These are phyloP conservation scores for Zea luxurians DNA, from an alignment of 176 grass and related monocot species.

Conservation along the genomic window DNA sequence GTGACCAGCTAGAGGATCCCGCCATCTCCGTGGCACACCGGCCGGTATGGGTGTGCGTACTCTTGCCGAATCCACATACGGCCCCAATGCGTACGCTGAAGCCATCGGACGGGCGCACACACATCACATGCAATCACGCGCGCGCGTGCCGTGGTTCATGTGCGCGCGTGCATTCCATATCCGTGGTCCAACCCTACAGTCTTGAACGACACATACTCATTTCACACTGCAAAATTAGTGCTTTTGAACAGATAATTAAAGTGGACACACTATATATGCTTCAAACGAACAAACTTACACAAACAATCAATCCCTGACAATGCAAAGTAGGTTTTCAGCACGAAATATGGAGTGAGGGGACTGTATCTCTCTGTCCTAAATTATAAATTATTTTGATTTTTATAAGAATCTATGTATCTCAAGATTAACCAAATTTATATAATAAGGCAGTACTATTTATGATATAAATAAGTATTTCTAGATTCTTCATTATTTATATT, in stretches of 20 bases:
- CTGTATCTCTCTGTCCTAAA: too few species aligned
- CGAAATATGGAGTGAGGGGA: too few species aligned
- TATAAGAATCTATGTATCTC: too few species aligned
- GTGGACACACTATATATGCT: too few species aligned
- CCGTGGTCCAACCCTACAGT: not conserved
- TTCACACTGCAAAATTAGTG: not conserved
- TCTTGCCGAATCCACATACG: not conserved
- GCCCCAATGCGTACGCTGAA: not conserved
- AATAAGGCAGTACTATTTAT: too few species aligned
- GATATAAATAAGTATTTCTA: too few species aligned
- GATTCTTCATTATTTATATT: too few species aligned
- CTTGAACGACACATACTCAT: not conserved
- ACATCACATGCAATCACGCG: conserved; percentile 33
- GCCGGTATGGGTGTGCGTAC: not conserved
- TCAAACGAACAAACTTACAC: not conserved
- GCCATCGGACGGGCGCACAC: not conserved
- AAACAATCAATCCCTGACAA: not conserved
- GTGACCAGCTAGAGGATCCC: too few species aligned
- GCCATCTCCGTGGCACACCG: not conserved
- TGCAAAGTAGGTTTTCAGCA: too few species aligned
- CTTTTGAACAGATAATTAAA: not conserved
- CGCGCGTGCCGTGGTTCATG: conserved; percentile 23
- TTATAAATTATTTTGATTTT: too few species aligned
- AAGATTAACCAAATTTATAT: too few species aligned
- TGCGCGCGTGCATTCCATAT: conserved; percentile 9